Conservation (phyloP, 306 rosid species). For the Prinsepia uniflora region DNA sequence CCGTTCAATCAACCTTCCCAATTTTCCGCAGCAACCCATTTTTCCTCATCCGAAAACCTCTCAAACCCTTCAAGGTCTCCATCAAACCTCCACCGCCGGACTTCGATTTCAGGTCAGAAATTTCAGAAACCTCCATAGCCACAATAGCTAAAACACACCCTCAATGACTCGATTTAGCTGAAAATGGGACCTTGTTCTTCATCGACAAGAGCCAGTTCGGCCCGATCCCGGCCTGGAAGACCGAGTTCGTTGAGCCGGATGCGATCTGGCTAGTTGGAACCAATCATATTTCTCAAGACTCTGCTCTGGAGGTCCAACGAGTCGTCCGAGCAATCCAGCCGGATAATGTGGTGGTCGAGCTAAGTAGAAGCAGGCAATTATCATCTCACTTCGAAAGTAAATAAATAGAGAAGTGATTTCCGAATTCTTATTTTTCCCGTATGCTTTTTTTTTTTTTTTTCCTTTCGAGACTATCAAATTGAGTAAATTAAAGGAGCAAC, state of each 20-base stretch:
- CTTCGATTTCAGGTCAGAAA: slow-evolving; percentile 65
- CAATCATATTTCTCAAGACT: slow-evolving; percentile 51
- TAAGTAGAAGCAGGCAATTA: slow-evolving; percentile 88
- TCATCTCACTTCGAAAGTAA: not conserved
- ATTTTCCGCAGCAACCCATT: slow-evolving; percentile 45
- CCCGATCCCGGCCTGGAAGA: slow-evolving; percentile 73
- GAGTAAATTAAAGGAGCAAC: too few relatives aligned
- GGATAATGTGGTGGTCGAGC: slow-evolving; percentile 81
- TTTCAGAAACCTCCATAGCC: slow-evolving; percentile 46
- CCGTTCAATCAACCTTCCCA: slow-evolving; percentile 51
- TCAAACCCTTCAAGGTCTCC: slow-evolving; percentile 43
- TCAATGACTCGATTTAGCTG: slow-evolving; percentile 68
- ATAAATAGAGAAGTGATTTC: too few relatives aligned
- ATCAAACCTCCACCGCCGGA: slow-evolving; percentile 64
- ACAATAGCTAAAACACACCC: slow-evolving; percentile 62
- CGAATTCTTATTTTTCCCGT: too few relatives aligned
- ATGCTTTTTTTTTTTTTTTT: too few relatives aligned
- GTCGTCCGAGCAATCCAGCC: slow-evolving; percentile 61
- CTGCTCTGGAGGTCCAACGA: slow-evolving; percentile 65
- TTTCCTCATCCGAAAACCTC: slow-evolving; percentile 20
- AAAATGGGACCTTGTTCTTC: slow-evolving; percentile 67
- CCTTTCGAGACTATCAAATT: too few relatives aligned
- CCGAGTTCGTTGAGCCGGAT: slow-evolving; percentile 72
- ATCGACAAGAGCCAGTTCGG: slow-evolving; percentile 67
- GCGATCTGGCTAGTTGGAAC: slow-evolving; percentile 72